phyloP scores from a whole-genome alignment of 2,329 filamentous ascomycete genomes.

The Fusarium burgessii region DNA sequence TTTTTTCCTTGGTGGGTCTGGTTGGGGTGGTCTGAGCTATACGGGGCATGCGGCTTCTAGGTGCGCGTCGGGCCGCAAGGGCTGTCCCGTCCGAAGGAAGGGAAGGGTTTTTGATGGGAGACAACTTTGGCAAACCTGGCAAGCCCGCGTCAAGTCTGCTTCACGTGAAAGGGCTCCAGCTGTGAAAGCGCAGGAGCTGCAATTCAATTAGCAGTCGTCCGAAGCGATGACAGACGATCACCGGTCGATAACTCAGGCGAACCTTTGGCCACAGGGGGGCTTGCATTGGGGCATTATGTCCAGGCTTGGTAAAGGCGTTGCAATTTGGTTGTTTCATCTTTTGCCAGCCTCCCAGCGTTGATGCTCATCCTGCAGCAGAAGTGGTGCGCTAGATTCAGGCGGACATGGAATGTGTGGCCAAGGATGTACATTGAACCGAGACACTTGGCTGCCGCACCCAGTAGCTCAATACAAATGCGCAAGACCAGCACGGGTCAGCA shows the following conservation, averaged over 20 bases:
- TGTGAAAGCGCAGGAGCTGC: slow-evolving; percentile 5
- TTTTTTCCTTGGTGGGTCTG: slow-evolving; percentile 7
- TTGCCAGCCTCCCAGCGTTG: slow-evolving; percentile 20
- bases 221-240: neutral
- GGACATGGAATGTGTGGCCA: slow-evolving; percentile 8
- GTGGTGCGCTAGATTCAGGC: slow-evolving; percentile 19
- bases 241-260: neutral
- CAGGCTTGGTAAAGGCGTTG: slow-evolving; percentile 4
- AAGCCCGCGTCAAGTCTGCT: slow-evolving; percentile 45
- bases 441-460: neutral
- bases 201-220: neutral
- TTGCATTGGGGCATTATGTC: slow-evolving; percentile 1
- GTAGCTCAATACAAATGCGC: neutral
- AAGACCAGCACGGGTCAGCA: neutral
- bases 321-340: slow-evolving; percentile 12
- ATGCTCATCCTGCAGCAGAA: slow-evolving; percentile 8
- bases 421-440: slow-evolving; percentile 10
- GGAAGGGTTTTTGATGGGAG: slow-evolving; percentile 40
- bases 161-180: slow-evolving; percentile 41
- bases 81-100: slow-evolving; percentile 44
- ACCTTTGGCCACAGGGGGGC: slow-evolving; percentile 1
- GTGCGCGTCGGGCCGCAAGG: slow-evolving; percentile 49
- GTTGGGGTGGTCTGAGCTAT: slow-evolving; percentile 36
- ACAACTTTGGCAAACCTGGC: slow-evolving; percentile 39
- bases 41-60: slow-evolving; percentile 42